These are phyloP conservation scores for Forsythia suspensa DNA, from an alignment of 257 asterid genomes.

Conservation along the genomic window DNA sequence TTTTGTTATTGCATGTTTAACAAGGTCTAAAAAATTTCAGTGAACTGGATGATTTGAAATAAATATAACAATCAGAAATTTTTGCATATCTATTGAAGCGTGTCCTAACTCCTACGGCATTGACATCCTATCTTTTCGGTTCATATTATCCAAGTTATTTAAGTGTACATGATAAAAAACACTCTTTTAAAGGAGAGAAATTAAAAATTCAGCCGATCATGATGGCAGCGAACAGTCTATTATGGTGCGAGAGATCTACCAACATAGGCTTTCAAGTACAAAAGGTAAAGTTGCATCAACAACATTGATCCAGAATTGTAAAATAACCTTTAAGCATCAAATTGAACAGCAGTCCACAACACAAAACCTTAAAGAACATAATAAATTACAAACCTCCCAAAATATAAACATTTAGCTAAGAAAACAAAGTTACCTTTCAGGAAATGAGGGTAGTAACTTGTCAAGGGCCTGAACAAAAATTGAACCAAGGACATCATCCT, in stretches of 20 bases:
- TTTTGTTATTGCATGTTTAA: background rate
- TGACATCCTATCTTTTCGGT: no score
- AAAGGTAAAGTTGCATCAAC: background rate
- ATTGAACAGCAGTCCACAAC: background rate
- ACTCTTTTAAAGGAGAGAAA: background rate
- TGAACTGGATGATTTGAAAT: no score
- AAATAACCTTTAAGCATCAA: background rate
- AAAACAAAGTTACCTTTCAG: conserved; percentile 19
- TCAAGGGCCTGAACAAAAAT: conserved; percentile 20
- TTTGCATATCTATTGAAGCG: no score
- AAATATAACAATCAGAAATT: no score
- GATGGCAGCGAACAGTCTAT: background rate
- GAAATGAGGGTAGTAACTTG: conserved; percentile 28
- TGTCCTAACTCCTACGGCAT: no score
- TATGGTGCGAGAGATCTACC: background rate
- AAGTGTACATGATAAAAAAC: no score
- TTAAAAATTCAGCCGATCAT: background rate
- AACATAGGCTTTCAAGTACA: background rate
- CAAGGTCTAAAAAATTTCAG: background rate
- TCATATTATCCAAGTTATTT: no score
- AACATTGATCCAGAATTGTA: background rate
- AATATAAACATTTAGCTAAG: background rate
- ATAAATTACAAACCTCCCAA: conserved; percentile 1
- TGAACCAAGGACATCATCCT: conserved; percentile 19
- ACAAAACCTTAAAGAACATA: background rate